Evolutionary conservation across 805 yeast species (phyloP).

Genomic region (Wickerhamomyces xylosicus): DNA sequence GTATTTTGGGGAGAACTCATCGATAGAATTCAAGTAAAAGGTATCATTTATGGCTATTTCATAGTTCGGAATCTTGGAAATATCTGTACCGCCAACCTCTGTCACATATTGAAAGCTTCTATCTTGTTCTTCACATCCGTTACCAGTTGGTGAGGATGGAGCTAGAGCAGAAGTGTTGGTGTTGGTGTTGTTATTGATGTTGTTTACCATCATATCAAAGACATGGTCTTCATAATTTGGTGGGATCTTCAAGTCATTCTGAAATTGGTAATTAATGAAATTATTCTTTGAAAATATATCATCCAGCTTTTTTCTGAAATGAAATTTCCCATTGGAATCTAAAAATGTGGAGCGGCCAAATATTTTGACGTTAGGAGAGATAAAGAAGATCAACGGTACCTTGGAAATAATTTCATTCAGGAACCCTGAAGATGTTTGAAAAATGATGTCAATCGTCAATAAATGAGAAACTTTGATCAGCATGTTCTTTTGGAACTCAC

Average conservation of each 20-base stretch:
- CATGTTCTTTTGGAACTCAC: slow-evolving; percentile 48
- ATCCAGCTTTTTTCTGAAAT: slow-evolving; percentile 28
- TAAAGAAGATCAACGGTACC: slow-evolving; percentile 61
- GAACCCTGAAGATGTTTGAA: slow-evolving; percentile 69
- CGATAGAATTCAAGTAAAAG: slow-evolving; percentile 26
- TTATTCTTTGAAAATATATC: slow-evolving; percentile 19
- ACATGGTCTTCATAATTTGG: slow-evolving; percentile 67
- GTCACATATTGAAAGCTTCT: slow-evolving; percentile 3
- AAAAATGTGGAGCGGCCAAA: slow-evolving; percentile 26
- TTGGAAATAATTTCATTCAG: slow-evolving; percentile 82
- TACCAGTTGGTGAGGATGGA: no score
- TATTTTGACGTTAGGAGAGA: slow-evolving; percentile 68
- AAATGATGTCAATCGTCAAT: slow-evolving; percentile 58
- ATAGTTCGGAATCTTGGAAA: slow-evolving; percentile 70
- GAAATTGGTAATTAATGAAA: not conserved
- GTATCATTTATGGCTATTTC: slow-evolving; percentile 53
- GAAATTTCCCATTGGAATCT: slow-evolving; percentile 30
- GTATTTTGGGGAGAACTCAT: slow-evolving; percentile 52
- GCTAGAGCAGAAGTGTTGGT: slow-evolving; percentile 1
- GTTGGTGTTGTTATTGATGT: slow-evolving; percentile 6
- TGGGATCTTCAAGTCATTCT: slow-evolving; percentile 38
- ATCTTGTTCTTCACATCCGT: not conserved
- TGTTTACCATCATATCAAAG: slow-evolving; percentile 40
- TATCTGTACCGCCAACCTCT: slow-evolving; percentile 17
- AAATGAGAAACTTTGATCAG: slow-evolving; percentile 71